Evolutionary conservation across 1,284 basidiomycete species (phyloP).

Genomic region (Apiotrichum gracile): DNA sequence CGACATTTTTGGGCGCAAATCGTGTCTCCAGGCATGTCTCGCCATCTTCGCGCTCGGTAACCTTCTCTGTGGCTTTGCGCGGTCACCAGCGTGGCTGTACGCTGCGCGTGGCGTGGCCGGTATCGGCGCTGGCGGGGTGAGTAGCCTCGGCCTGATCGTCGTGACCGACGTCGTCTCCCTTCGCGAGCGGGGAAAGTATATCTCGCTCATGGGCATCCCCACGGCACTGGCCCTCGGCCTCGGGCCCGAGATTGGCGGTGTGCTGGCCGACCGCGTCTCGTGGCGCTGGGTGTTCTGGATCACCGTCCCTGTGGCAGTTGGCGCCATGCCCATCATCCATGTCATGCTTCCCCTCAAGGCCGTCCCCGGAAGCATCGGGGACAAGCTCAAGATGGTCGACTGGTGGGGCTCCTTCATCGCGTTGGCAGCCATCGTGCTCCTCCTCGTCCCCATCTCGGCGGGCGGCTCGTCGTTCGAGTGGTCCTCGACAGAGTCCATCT

Average conservation of each 20-base stretch:
- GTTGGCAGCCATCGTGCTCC: conserved; percentile 26
- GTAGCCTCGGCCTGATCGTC: conserved; percentile 44
- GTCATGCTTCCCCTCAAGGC: conserved; percentile 25
- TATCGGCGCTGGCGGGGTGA: conserved; percentile 47
- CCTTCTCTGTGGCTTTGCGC: conserved; percentile 31
- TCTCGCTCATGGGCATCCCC: conserved; percentile 31
- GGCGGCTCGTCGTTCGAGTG: conserved; percentile 24
- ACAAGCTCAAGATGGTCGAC: conserved; percentile 30
- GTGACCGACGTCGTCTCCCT: conserved; percentile 46
- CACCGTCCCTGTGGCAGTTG: conserved; percentile 17
- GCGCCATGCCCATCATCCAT: conserved; percentile 26
- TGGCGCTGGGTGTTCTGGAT: conserved; percentile 37
- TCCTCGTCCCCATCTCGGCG: conserved; percentile 25
- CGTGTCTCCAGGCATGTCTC: conserved; percentile 19
- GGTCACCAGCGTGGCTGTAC: conserved; percentile 27
- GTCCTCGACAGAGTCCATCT: conserved; percentile 18
- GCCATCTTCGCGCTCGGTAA: conserved; percentile 28
- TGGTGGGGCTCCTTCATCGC: conserved; percentile 24
- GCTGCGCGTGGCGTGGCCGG: conserved; percentile 45
- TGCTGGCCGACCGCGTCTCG: conserved; percentile 21
- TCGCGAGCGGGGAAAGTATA: conserved; percentile 45
- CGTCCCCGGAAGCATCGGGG: conserved; percentile 17
- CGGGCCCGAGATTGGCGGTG: conserved; percentile 28
- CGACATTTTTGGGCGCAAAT: conserved; percentile 31
- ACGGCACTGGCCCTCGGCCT: conserved; percentile 24